Evolutionary conservation across 495 filamentous ascomycete genomes (phyloP).

Genomic region (Annulohypoxylon bovei): DNA sequence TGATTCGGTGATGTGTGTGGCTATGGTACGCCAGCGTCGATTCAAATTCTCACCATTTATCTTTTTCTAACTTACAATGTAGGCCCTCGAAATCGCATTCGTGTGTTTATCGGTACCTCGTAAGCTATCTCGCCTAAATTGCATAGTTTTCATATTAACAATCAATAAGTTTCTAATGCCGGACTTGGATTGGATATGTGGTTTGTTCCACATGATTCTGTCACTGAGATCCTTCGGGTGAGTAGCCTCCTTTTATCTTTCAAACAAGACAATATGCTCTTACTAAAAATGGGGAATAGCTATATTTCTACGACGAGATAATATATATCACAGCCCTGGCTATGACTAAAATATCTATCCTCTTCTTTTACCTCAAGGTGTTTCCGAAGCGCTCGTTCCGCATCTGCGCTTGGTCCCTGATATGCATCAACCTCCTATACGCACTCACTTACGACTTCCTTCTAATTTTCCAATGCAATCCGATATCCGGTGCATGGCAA

Average conservation of each 20-base stretch:
- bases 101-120: conserved; percentile 21
- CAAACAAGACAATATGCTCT: not conserved
- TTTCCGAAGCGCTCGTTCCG: conserved; percentile 57
- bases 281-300: conserved; percentile 35
- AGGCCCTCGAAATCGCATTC: conserved; percentile 25
- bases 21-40: conserved; percentile 25
- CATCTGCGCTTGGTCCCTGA: conserved; percentile 45
- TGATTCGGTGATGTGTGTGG: conserved; percentile 37
- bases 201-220: conserved; percentile 42
- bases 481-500: conserved; percentile 51
- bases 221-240: conserved; percentile 41
- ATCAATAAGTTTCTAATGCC: conserved; percentile 9
- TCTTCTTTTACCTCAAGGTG: conserved; percentile 63
- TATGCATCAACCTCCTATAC: conserved; percentile 48
- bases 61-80: conserved; percentile 7
- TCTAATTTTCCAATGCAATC: conserved; percentile 56
- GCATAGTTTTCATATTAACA: not conserved
- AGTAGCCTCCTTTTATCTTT: not conserved
- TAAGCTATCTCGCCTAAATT: conserved; percentile 11
- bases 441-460: conserved; percentile 47
- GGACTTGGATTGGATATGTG: conserved; percentile 45
- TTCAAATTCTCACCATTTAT: not conserved
- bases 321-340: conserved; percentile 54
- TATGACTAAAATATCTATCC: conserved; percentile 60
- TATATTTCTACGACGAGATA: conserved; percentile 52